Conservation (phyloP, 176 grass and related monocot genomes). For the Tillandsia fasciculata region DNA sequence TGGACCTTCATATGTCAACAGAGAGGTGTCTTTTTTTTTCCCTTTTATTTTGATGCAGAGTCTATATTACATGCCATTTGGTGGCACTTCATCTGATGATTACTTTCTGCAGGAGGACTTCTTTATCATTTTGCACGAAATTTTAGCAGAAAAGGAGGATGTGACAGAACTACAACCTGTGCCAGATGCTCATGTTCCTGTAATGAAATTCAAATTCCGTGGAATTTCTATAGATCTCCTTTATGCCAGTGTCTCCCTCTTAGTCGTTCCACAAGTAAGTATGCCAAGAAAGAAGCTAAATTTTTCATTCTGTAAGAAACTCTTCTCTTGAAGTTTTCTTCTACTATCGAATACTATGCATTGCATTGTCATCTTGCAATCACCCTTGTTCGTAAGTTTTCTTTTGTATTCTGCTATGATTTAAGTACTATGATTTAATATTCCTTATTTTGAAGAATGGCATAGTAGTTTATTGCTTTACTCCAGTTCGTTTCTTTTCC, state of each 20-base stretch:
- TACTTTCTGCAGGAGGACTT: slow-evolving; percentile 77
- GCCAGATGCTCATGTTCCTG: slow-evolving; percentile 93
- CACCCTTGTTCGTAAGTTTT: not conserved
- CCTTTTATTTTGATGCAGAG: not conserved
- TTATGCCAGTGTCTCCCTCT: slow-evolving; percentile 89
- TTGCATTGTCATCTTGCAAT: not conserved
- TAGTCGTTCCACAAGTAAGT: slow-evolving; percentile 76
- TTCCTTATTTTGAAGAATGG: not conserved
- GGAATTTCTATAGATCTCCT: slow-evolving; percentile 98
- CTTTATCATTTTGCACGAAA: slow-evolving; percentile 79
- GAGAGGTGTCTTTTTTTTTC: slow-evolving; percentile 48
- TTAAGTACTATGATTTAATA: not conserved
- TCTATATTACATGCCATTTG: not conserved
- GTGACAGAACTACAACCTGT: slow-evolving; percentile 88
- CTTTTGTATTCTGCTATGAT: not conserved
- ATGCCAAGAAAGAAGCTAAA: no score
- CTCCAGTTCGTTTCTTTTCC: not conserved
- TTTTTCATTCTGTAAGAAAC: slow-evolving; percentile 12
- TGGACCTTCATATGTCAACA: slow-evolving; percentile 93
- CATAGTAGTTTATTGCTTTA: not conserved
- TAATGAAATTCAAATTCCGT: slow-evolving; percentile 92
- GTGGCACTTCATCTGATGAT: not conserved
- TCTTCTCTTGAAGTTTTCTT: slow-evolving; percentile 8
- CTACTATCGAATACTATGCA: not conserved
- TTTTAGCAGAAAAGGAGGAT: slow-evolving; percentile 61